These are phyloP conservation scores for Phaeomoniella chlamydospora DNA, from an alignment of 2,329 filamentous ascomycete genomes.

Conservation along the genomic window DNA sequence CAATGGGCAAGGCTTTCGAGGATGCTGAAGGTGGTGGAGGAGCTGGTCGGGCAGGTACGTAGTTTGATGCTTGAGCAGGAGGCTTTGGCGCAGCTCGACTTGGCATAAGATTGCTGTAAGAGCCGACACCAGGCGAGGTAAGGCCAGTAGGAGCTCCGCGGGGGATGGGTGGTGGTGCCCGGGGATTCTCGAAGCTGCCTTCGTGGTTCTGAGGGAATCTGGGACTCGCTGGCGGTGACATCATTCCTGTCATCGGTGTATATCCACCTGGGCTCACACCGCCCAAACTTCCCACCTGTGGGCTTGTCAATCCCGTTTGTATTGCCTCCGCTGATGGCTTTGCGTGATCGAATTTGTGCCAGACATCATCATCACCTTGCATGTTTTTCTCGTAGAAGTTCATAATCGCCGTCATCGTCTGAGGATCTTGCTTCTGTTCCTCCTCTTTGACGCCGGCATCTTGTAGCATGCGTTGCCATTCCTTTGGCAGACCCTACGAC, in stretches of 20 bases:
- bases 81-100: slow-evolving; percentile 76
- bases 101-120: slow-evolving; percentile 48
- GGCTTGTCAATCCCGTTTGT: slow-evolving; percentile 17
- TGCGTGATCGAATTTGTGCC: slow-evolving; percentile 92
- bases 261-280: slow-evolving; percentile 28
- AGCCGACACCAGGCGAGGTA: slow-evolving; percentile 17
- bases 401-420: slow-evolving; percentile 90
- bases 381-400: slow-evolving; percentile 94
- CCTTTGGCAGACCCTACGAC: slow-evolving; percentile 73
- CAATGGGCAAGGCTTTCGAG: slow-evolving; percentile 30
- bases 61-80: slow-evolving; percentile 36
- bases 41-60: slow-evolving; percentile 24
- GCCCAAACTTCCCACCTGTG: slow-evolving; percentile 12
- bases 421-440: slow-evolving; percentile 88
- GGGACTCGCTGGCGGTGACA: slow-evolving; percentile 70
- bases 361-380: slow-evolving; percentile 69
- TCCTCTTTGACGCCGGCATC: slow-evolving; percentile 94
- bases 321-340: slow-evolving; percentile 33
- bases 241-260: slow-evolving; percentile 43
- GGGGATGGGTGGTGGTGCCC: slow-evolving; percentile 82
- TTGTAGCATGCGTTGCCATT: slow-evolving; percentile 93
- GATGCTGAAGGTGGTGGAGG: slow-evolving; percentile 22
- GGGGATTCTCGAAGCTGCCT: slow-evolving; percentile 93
- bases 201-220: slow-evolving; percentile 79
- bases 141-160: slow-evolving; percentile 34